Conservation (phyloP, 2,329 filamentous ascomycete species). For the Stagonosporopsis rhizophila region DNA sequence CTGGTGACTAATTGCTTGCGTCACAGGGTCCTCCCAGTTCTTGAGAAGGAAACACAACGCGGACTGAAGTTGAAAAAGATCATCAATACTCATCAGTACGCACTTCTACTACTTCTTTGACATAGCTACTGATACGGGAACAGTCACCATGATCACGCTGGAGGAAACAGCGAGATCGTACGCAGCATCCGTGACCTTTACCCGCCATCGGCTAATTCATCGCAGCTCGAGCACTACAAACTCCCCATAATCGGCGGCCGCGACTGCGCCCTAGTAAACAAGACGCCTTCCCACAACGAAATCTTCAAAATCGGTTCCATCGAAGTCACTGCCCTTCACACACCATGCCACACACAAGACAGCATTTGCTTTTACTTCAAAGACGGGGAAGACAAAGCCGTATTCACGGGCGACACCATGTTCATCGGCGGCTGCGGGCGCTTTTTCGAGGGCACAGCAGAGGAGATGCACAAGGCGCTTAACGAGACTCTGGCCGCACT, state of each 20-base stretch:
- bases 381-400: constrained; percentile 76
- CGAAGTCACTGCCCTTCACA: constrained; percentile 85
- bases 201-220: not conserved
- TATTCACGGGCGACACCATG: constrained; percentile 95
- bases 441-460: constrained; percentile 91
- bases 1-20: not conserved
- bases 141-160: constrained; percentile 93
- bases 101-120: constrained; percentile 8
- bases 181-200: not conserved
- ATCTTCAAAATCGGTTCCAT: constrained; percentile 85
- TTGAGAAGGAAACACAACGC: constrained; percentile 77
- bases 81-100: constrained; percentile 96
- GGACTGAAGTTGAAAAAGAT: constrained; percentile 86
- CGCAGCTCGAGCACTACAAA: constrained; percentile 65
- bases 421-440: constrained; percentile 95
- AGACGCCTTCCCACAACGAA: constrained; percentile 76
- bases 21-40: constrained; percentile 64
- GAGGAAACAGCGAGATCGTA: constrained; percentile 85
- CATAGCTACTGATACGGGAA: constrained; percentile 11
- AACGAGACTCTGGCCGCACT: constrained; percentile 83
- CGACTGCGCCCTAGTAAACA: constrained; percentile 80
- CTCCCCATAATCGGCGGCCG: constrained; percentile 86
- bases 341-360: constrained; percentile 97
- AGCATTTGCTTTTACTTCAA: constrained; percentile 95
- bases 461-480: constrained; percentile 87